These are phyloP conservation scores for Endocarpon pusillum DNA, from an alignment of 495 filamentous ascomycete genomes.

Conservation along the genomic window DNA sequence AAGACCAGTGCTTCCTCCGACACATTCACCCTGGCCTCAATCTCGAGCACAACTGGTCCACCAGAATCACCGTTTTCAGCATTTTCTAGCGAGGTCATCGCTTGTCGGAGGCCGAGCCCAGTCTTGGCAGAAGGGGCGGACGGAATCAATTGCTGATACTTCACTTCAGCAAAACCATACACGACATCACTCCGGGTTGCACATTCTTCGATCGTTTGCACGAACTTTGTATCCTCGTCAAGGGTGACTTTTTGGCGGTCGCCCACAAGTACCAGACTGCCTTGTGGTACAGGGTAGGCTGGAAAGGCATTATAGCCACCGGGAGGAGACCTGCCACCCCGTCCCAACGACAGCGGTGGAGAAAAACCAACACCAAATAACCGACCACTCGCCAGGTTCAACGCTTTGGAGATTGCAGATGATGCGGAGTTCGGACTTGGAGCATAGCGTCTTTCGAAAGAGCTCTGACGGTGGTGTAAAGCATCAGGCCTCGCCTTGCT, in stretches of 20 bases:
- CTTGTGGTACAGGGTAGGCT: constrained; percentile 57
- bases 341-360: constrained; percentile 49
- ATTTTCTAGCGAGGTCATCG: constrained; percentile 18
- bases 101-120: constrained; percentile 21
- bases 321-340: constrained; percentile 53
- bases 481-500: constrained; percentile 43
- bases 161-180: constrained; percentile 92
- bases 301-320: constrained; percentile 68
- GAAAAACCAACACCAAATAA: constrained; percentile 60
- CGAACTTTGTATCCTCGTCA: constrained; percentile 67
- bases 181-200: constrained; percentile 89
- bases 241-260: constrained; percentile 42
- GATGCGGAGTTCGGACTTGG: constrained; percentile 64
- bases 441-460: constrained; percentile 65
- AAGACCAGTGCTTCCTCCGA: constrained; percentile 92
- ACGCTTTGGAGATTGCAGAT: constrained; percentile 81
- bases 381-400: constrained; percentile 82
- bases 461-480: constrained; percentile 45
- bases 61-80: constrained; percentile 17
- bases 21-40: constrained; percentile 68
- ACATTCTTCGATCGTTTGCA: constrained; percentile 73
- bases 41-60: constrained; percentile 49
- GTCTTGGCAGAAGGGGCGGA: constrained; percentile 54
- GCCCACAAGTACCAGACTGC: constrained; percentile 41
- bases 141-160: constrained; percentile 89